A percentile compares a stretch with the other conserved stretches of the same genome.
Conservation (phyloP, 768 basidiomycete species). For the Leccinum uliginosum region DNA sequence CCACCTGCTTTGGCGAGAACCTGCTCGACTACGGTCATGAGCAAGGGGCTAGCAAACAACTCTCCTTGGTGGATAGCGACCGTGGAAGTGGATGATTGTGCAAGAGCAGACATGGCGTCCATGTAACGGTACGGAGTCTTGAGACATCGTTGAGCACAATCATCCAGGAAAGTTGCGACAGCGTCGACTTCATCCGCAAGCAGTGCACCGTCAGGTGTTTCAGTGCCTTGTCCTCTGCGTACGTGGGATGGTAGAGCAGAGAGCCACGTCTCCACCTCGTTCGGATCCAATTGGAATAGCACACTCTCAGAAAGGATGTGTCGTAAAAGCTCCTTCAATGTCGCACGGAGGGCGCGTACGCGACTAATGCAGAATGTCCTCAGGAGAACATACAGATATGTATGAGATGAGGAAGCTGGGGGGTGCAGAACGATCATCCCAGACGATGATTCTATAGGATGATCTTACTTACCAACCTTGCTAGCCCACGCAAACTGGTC, state of each 20-base stretch:
- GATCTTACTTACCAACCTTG: slow-evolving; percentile 54
- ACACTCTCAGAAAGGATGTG: slow-evolving; percentile 68
- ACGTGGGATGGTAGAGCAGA: slow-evolving; percentile 47
- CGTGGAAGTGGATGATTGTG: slow-evolving; percentile 9
- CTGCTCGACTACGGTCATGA: slow-evolving; percentile 81
- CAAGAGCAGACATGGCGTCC: slow-evolving; percentile 54
- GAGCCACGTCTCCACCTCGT: slow-evolving; percentile 76
- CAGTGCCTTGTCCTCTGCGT: slow-evolving; percentile 31
- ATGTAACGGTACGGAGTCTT: slow-evolving; percentile 86
- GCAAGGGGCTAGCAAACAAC: slow-evolving; percentile 60
- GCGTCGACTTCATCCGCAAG: slow-evolving; percentile 54
- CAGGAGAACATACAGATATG: slow-evolving; percentile 71
- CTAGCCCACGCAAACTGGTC: slow-evolving; percentile 78
- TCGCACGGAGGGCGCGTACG: slow-evolving; percentile 48
- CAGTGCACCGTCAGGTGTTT: slow-evolving; percentile 48
- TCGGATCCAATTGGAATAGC: slow-evolving; percentile 72
- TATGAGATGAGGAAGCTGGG: slow-evolving; percentile 49
- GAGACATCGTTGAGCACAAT: slow-evolving; percentile 75
- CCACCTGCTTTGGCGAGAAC: slow-evolving; percentile 61
- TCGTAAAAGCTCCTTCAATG: slow-evolving; percentile 50
- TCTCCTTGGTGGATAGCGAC: slow-evolving; percentile 22
- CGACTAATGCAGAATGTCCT: slow-evolving; percentile 51
- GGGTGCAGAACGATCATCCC: neutral
- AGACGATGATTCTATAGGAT: neutral
- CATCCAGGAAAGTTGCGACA: slow-evolving; percentile 73